A percentile compares a stretch with the other conserved stretches of the same genome.
These are phyloP conservation scores for Didymellaceae sp. DNA, from an alignment of 2,329 filamentous ascomycete species.

Conservation along the genomic window DNA sequence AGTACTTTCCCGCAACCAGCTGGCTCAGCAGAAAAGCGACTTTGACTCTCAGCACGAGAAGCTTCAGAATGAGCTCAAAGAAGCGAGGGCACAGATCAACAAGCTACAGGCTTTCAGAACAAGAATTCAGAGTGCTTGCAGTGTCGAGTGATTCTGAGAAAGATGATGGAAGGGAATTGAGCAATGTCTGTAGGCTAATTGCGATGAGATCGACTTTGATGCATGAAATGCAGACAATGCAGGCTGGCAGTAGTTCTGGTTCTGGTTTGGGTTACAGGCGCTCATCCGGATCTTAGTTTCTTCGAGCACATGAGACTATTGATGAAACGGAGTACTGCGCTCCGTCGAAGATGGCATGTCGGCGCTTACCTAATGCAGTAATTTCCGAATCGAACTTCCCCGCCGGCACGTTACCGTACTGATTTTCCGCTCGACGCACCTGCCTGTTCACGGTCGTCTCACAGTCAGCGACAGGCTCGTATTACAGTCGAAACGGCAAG, in stretches of 20 bases:
- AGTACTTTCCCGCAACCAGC: no score
- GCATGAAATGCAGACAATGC: no score
- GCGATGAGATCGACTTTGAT: neutral
- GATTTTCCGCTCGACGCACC: no score
- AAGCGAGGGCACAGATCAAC: neutral
- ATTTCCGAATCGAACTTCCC: slow-evolving; percentile 4
- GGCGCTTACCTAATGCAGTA: neutral
- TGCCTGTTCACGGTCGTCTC: no score
- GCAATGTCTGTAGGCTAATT: neutral
- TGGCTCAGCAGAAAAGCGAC: no score
- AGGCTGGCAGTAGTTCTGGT: no score
- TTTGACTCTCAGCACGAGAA: no score
- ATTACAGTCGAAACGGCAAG: neutral
- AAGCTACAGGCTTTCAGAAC: neutral
- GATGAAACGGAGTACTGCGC: no score
- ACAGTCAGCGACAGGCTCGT: no score
- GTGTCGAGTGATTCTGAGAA: neutral
- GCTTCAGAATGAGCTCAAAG: neutral
- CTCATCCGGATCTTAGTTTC: no score
- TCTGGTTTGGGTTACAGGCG: no score
- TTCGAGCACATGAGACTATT: no score
- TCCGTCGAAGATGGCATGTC: neutral
- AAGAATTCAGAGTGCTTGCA: neutral
- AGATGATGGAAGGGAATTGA: neutral
- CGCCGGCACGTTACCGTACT: neutral